phyloP scores from a whole-genome alignment of 2,329 filamentous ascomycete genomes.

The Berkeleyomyces basicola region DNA sequence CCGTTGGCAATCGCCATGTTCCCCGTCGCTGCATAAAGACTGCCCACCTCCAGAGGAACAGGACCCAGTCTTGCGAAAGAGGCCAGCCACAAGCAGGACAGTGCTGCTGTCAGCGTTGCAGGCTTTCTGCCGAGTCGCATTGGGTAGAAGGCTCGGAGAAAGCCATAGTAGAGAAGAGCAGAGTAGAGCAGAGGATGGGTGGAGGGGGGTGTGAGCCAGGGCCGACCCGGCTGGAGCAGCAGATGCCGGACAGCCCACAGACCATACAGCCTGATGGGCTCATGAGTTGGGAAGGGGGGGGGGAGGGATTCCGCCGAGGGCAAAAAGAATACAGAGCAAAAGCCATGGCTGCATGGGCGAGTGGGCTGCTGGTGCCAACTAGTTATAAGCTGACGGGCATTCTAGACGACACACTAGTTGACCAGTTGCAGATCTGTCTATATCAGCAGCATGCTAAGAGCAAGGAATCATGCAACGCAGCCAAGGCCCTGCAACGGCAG shows the following conservation, averaged over 20 bases:
- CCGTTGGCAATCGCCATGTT: neutral
- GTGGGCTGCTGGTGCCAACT: neutral
- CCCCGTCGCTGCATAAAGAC: neutral
- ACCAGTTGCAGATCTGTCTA: neutral
- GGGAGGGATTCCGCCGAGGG: neutral
- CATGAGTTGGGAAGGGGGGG: neutral
- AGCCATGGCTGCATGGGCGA: no score
- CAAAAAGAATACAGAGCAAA: neutral
- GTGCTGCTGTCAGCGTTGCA: neutral
- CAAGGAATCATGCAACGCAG: neutral
- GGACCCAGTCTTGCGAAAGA: neutral
- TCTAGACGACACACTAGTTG: neutral
- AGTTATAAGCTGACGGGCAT: neutral
- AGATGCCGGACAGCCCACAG: neutral
- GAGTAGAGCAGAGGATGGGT: neutral
- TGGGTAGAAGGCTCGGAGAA: neutral
- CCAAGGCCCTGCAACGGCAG: neutral
- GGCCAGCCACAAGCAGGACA: neutral
- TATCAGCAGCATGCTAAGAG: neutral
- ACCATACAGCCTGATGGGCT: neutral
- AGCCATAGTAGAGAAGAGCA: neutral
- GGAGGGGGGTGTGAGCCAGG: neutral
- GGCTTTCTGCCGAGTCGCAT: neutral
- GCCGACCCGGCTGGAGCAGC: no score
- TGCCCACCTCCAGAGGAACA: neutral